Percentiles rank a stretch among this genome's conserved stretches.
phyloP scores from a whole-genome alignment of 2,329 filamentous ascomycete genomes.

The Atkinsonella texensis region DNA sequence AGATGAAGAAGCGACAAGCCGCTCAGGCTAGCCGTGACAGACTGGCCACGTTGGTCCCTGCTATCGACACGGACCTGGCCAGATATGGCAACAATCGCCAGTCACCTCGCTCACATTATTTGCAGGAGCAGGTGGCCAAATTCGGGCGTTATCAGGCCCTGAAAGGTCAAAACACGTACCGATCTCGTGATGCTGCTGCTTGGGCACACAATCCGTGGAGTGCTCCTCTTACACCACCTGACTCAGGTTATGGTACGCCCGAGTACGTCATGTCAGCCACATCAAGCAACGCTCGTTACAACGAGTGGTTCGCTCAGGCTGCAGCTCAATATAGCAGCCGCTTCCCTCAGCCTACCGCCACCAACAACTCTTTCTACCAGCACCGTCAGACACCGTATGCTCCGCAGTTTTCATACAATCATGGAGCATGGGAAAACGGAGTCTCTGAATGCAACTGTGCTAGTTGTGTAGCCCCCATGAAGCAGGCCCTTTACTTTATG shows the following conservation, averaged over 20 bases:
- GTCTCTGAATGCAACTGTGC: conserved; percentile 37
- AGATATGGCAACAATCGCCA: conserved; percentile 27
- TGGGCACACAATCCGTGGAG: conserved; percentile 35
- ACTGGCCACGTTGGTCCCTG: conserved; percentile 34
- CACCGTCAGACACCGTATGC: conserved; percentile 29
- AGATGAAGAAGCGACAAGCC: conserved; percentile 41
- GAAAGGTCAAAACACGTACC: conserved; percentile 31
- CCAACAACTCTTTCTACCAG: conserved; percentile 28
- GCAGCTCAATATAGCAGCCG: conserved; percentile 30
- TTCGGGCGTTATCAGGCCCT: conserved; percentile 36
- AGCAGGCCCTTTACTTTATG: conserved; percentile 36
- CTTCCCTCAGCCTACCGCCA: conserved; percentile 31
- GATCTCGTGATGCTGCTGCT: conserved; percentile 30
- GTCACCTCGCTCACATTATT: conserved; percentile 32
- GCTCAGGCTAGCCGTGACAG: conserved; percentile 37
- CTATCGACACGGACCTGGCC: conserved; percentile 31
- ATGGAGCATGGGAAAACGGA: conserved; percentile 39
- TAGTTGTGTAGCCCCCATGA: conserved; percentile 32
- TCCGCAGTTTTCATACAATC: conserved; percentile 32
- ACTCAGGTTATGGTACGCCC: conserved; percentile 50
- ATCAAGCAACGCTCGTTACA: conserved; percentile 41
- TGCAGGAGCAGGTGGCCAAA: conserved; percentile 43
- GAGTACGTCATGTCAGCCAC: conserved; percentile 45
- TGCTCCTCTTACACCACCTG: conserved; percentile 44
- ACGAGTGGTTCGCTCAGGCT: conserved; percentile 43